Evolutionary conservation across 495 filamentous ascomycete species (phyloP), one percentile per base, ranked within the genome.

Genomic region (Amniculicola lignicola): DNA sequence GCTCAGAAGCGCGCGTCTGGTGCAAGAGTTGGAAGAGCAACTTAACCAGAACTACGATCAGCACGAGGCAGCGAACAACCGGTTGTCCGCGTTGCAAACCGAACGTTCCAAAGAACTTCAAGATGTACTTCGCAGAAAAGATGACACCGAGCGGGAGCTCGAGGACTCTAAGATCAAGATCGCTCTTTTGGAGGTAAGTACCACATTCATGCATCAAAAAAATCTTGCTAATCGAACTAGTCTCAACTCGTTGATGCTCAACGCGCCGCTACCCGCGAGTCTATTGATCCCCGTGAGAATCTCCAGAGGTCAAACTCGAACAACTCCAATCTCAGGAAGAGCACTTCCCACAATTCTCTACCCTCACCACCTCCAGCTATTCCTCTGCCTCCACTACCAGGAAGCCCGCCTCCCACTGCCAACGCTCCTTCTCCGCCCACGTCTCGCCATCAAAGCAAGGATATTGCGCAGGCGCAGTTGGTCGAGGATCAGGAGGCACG

Each of bases 11-110:
- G 87, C 87, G 14, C 83, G 87, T 38, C 75, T 99, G 7, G 87
- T 97, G 6, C 90, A 96, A 65, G 93, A 97, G 71, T 83, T 99
- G 15, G 93, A 99, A 69, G 90, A 99, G 56, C 92, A 99, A 64
- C 82, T 99, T n/a, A 86, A 88, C 57, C 89, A 77, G 67, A 96
- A 89, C 71, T 98, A 87, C 68, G 93, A 98, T 53, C 89, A 95
- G 65, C 89, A 92, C 60, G 87, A 95, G 67, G 77, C 75, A 57
- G 74, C 82, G n/a, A 79, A 80, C 7, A 92, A 89, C 69, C 88
- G 92, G 62, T 71, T 89, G 11, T 86, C 87, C 66, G 64, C 68
- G 1, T 59, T 88, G n/a, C 81, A 88, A 57, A 77, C 77, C n/a
- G 86, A 89, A 69, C 80, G 82, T 4, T 80, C 81, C 51, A 71